phyloP scores from a whole-genome alignment of 148 eudicot species.

The Rhododendron ovatum region DNA sequence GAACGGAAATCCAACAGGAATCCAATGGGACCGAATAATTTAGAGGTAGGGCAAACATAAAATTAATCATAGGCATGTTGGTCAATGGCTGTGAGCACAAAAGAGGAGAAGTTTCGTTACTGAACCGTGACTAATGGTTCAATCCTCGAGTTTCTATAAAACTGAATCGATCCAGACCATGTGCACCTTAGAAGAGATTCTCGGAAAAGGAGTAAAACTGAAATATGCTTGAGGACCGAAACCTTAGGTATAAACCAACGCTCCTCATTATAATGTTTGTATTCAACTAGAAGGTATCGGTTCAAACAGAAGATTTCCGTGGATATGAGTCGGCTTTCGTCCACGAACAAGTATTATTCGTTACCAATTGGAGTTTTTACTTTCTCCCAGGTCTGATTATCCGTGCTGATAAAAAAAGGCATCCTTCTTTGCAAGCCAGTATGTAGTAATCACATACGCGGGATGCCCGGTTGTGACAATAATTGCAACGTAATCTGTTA shows the following conservation, averaged over 20 bases:
- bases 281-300: background rate
- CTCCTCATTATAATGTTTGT: background rate
- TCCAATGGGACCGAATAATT: too few species aligned
- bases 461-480: background rate
- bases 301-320: background rate
- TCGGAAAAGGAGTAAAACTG: background rate
- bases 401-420: background rate
- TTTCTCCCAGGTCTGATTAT: background rate
- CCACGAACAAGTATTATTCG: background rate
- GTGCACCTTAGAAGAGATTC: background rate
- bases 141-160: too few species aligned
- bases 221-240: too few species aligned
- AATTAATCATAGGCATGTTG: too few species aligned
- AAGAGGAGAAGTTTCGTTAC: too few species aligned
- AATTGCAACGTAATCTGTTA: too few species aligned
- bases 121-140: too few species aligned
- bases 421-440: background rate
- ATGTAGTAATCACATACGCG: background rate
- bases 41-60: too few species aligned
- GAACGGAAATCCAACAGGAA: too few species aligned
- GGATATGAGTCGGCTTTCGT: background rate
- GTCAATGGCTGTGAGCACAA: too few species aligned
- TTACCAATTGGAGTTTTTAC: background rate
- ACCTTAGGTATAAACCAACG: background rate
- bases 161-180: too few species aligned